phyloP scores from a whole-genome alignment of 495 filamentous ascomycete genomes.

The Penicillium parvum region DNA sequence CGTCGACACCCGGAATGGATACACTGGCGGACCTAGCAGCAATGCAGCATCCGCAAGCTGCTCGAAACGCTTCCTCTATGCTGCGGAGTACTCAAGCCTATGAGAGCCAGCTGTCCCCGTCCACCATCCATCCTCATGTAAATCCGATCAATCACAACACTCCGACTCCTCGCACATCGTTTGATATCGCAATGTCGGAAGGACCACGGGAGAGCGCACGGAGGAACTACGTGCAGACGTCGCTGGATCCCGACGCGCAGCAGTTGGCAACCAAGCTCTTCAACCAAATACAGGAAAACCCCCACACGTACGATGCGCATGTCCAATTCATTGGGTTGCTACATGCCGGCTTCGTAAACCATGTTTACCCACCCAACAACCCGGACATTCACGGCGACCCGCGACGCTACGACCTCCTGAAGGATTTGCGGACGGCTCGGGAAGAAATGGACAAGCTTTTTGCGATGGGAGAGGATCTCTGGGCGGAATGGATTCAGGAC shows the following conservation, averaged over 20 bases:
- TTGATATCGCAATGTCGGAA: conserved; percentile 56
- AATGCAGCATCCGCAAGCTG: conserved; percentile 48
- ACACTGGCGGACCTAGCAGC: conserved; percentile 62
- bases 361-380: conserved; percentile 47
- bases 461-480: conserved; percentile 61
- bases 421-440: conserved; percentile 58
- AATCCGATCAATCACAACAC: conserved; percentile 49
- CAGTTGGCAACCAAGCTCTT: conserved; percentile 50
- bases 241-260: conserved; percentile 52
- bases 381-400: conserved; percentile 43
- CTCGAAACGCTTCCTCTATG: conserved; percentile 30
- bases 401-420: conserved; percentile 53
- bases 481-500: conserved; percentile 62
- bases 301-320: conserved; percentile 62
- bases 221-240: conserved; percentile 44
- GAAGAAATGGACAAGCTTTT: conserved; percentile 63
- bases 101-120: conserved; percentile 48
- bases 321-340: conserved; percentile 59
- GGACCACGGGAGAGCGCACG: conserved; percentile 44
- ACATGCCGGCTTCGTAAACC: conserved; percentile 58
- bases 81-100: conserved; percentile 45
- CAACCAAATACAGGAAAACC: conserved; percentile 52
- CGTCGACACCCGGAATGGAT: conserved; percentile 60
- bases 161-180: conserved; percentile 49
- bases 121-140: conserved; percentile 43